Evolutionary conservation across 2,329 filamentous ascomycete genomes (phyloP).

Genomic region (Coniochaeta sp.): DNA sequence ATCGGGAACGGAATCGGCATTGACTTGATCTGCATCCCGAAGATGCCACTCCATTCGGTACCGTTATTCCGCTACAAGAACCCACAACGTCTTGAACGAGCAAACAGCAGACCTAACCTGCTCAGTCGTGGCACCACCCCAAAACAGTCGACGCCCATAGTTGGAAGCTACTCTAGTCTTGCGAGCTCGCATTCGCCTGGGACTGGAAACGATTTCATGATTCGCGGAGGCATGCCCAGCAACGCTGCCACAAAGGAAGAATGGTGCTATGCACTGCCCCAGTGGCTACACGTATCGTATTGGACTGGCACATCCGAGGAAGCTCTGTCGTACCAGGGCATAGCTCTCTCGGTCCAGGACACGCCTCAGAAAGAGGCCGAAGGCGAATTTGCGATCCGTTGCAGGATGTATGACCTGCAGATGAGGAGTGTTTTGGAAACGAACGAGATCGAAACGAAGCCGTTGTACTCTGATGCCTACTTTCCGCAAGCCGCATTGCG

Average conservation of each 20-base stretch:
- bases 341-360: constrained; percentile 45
- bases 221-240: constrained; percentile 29
- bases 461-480: constrained; percentile 49
- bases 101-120: constrained; percentile 27
- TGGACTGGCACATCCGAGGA: constrained; percentile 79
- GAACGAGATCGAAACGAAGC: constrained; percentile 81
- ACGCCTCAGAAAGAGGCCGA: constrained; percentile 42
- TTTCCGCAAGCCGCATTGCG: constrained; percentile 39
- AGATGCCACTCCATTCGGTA: constrained; percentile 90
- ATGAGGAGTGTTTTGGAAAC: constrained; percentile 91
- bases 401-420: constrained; percentile 89
- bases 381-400: constrained; percentile 66
- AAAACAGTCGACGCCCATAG: constrained; percentile 46
- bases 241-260: constrained; percentile 36
- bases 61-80: constrained; percentile 87
- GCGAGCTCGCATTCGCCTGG: constrained; percentile 49
- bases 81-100: constrained; percentile 39
- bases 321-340: constrained; percentile 55
- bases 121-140: constrained; percentile 54
- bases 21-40: constrained; percentile 87
- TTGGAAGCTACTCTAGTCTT: constrained; percentile 53
- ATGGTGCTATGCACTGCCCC: constrained; percentile 85
- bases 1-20: constrained; percentile 94
- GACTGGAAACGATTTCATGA: constrained; percentile 35
- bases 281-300: constrained; percentile 97